phyloP scores from a whole-genome alignment of 2,329 filamentous ascomycete species.

The Geosmithia putterillii region DNA sequence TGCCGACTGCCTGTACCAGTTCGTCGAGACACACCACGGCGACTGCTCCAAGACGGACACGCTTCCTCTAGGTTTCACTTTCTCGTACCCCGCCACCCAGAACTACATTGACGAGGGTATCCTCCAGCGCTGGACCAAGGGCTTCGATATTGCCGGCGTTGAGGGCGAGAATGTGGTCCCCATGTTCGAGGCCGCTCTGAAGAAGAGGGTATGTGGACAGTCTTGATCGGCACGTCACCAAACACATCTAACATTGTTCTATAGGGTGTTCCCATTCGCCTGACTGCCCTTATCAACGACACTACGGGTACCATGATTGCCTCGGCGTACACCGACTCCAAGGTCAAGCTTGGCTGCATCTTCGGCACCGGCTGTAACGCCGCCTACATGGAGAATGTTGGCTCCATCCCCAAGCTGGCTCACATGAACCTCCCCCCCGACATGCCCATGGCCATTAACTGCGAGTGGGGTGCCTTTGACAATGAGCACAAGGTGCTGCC shows the following conservation, averaged over 20 bases:
- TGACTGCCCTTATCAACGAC: conserved; percentile 91
- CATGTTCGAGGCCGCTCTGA: conserved; percentile 69
- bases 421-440: conserved; percentile 80
- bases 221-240: neutral
- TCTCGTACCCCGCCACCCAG: conserved; percentile 89
- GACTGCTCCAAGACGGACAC: conserved; percentile 45
- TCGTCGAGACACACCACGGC: conserved; percentile 75
- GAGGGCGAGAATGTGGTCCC: conserved; percentile 86
- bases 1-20: conserved; percentile 82
- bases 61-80: conserved; percentile 83
- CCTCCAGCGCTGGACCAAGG: conserved; percentile 93
- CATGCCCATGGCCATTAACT: conserved; percentile 88
- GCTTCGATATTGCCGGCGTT: conserved; percentile 85
- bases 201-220: conserved; percentile 31
- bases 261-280: conserved; percentile 79
- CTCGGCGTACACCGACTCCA: conserved; percentile 87
- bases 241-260: conserved; percentile 6
- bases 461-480: conserved; percentile 94
- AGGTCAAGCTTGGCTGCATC: conserved; percentile 93
- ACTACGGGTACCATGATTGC: conserved; percentile 95
- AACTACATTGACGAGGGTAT: conserved; percentile 88
- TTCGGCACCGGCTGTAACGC: conserved; percentile 98
- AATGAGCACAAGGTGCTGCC: conserved; percentile 85
- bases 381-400: conserved; percentile 91
- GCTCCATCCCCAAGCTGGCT: conserved; percentile 84